phyloP scores from a whole-genome alignment of 305 asterid species.

The Fraxinus nigra region DNA sequence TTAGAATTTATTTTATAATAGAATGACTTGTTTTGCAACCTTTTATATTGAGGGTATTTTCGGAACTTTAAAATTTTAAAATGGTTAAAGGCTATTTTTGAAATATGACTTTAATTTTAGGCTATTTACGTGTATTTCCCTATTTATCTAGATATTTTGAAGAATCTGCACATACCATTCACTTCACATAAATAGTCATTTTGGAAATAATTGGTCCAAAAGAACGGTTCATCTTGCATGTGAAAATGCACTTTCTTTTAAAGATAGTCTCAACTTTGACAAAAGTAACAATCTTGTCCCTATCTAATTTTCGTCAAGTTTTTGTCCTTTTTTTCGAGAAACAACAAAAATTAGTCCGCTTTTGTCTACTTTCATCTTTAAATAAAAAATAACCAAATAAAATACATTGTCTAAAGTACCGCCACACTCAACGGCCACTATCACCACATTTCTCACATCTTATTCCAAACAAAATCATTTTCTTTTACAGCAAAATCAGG shows the following conservation, averaged over 20 bases:
- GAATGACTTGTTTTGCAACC: no score
- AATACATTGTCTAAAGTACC: not conserved
- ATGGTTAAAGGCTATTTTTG: no score
- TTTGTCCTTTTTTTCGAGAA: not conserved
- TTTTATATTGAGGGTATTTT: no score
- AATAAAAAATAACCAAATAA: no score
- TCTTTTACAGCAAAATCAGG: not conserved
- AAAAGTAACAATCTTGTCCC: not conserved
- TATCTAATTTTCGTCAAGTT: not conserved
- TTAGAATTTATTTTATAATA: no score
- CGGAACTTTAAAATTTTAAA: no score
- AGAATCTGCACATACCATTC: no score
- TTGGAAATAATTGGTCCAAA: not conserved
- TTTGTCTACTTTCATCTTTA: not conserved
- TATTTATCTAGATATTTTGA: not conserved
- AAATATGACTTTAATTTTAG: no score
- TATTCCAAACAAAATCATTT: not conserved
- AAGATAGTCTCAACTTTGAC: not conserved
- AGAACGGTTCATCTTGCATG: no score
- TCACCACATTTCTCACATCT: not conserved
- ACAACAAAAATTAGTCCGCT: not conserved
- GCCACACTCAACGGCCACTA: not conserved
- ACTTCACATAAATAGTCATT: not conserved
- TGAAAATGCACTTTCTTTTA: not conserved
- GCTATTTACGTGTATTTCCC: no score